Evolutionary conservation across 2,329 filamentous ascomycete genomes (phyloP).

Genomic region (Pseudonectria buxi): DNA sequence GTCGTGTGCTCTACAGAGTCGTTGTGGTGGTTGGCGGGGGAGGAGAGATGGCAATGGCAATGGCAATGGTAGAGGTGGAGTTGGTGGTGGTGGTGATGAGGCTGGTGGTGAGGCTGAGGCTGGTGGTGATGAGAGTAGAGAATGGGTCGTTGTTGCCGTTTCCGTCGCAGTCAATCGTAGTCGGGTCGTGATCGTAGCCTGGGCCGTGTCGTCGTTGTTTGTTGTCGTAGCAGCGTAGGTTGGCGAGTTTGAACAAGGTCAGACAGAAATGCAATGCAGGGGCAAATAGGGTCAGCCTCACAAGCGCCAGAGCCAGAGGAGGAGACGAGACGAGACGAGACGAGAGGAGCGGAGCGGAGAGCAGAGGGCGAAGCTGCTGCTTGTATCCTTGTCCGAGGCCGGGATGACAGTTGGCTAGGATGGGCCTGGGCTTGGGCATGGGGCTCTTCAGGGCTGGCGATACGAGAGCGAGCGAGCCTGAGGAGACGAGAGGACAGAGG

Average conservation of each 20-base stretch:
- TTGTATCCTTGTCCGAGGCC: constrained; percentile 4
- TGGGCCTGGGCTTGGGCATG: constrained; percentile 3
- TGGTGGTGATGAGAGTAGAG: background rate
- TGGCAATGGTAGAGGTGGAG: constrained; percentile 6
- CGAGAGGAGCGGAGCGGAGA: no score
- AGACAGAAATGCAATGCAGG: no score
- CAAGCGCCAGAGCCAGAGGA: no score
- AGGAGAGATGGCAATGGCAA: constrained; percentile 5
- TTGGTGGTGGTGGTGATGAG: background rate
- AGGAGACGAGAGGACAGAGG: background rate
- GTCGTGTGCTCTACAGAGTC: constrained; percentile 4
- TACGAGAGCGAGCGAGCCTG: background rate
- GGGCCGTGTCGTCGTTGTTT: no score
- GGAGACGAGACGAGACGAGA: no score
- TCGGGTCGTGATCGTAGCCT: no score
- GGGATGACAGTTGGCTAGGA: constrained; percentile 5
- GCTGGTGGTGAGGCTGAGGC: background rate
- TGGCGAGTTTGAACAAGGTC: no score
- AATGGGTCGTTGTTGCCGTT: background rate
- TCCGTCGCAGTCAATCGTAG: no score
- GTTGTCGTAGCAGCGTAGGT: no score
- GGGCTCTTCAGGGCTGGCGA: constrained; percentile 4
- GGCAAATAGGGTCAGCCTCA: no score
- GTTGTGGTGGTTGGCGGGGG: constrained; percentile 4
- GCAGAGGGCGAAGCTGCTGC: no score